Evolutionary conservation across 805 yeast species (phyloP), one percentile per base, ranked within the genome.

Genomic region (Kazachstania kunashirensis): DNA sequence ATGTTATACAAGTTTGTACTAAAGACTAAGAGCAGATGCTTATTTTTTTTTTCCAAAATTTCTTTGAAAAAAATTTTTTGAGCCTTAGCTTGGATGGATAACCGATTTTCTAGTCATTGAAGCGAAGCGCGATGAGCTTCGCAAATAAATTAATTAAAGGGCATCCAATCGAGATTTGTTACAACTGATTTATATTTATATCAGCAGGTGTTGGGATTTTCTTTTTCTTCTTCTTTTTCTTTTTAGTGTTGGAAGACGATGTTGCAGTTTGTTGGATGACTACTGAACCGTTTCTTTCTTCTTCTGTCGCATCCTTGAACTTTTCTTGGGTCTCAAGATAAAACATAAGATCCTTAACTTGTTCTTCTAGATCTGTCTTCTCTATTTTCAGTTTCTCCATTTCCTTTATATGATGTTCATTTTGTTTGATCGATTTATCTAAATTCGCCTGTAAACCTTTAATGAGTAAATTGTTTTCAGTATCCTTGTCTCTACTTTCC

Each of bases 271-370:
- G 46, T 21, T 49, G 49, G 4, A 80, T 62, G 0, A 79, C 62
- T 0, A 82, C 59, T 3, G 75, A 72, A 0, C 95, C 95, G 43
- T 84, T 79, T 46, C 65, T 74, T 12, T 80, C 79, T 24, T 79
- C 89, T 10, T 79, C 80, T 3, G 77, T 70, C 16, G 84, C 82
- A 49, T 75, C 73, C 48, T 76, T 73, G 49, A 84, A 71, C 58
- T 79, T 82, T 38, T 77, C 80, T 51, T 74, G 82, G 0, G 82
- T 69, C 40, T 81, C 89, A 27, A 85, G 58, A 50, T 66, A 84
- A 44, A 84, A 80, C 95, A 86, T 83, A 36, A 85, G 55, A 54
- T 85, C 95, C 20, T 68, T 72, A 3, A 76, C 76, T 52, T 80
- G 84, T 28, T 78, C 84, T 30, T 67, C 54, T 21, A 79, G 51